These are phyloP conservation scores for Zygotorulaspora danielsina DNA, from an alignment of 805 yeast genomes.

Conservation along the genomic window DNA sequence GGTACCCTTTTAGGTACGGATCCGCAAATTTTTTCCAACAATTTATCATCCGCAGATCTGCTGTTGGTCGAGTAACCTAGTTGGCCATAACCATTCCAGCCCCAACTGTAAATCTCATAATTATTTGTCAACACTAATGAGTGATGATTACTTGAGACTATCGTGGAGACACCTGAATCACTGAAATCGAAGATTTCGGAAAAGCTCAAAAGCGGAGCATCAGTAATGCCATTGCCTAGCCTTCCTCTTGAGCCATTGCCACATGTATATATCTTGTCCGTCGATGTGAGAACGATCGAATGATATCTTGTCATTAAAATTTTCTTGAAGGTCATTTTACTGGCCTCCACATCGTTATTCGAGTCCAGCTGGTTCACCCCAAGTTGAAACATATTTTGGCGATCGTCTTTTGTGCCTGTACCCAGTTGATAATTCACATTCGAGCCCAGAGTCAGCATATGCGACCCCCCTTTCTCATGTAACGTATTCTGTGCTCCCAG, in stretches of 20 bases:
- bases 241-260: constrained; percentile 73
- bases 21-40: constrained; percentile 22
- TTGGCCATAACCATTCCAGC: constrained; percentile 64
- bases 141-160: constrained; percentile 64
- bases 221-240: constrained; percentile 51
- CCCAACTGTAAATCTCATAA: constrained; percentile 73
- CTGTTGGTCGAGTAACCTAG: constrained; percentile 48
- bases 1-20: constrained; percentile 28
- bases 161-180: constrained; percentile 32
- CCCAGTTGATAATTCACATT: constrained; percentile 62
- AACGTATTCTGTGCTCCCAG: constrained; percentile 1
- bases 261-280: constrained; percentile 49
- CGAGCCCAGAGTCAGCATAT: constrained; percentile 57
- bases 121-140: constrained; percentile 50
- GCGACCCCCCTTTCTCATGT: constrained; percentile 49
- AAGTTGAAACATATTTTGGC: constrained; percentile 43
- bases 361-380: constrained; percentile 28
- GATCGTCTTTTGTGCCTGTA: constrained; percentile 56
- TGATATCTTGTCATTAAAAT: constrained; percentile 62
- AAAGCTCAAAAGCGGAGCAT: constrained; percentile 42
- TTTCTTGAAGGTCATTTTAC: constrained; percentile 39
- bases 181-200: constrained; percentile 40
- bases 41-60: constrained; percentile 28
- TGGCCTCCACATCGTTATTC: constrained; percentile 6
- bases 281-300: constrained; percentile 53